Conservation (phyloP, 805 yeast genomes). For the Wickerhamiella nectarea region DNA sequence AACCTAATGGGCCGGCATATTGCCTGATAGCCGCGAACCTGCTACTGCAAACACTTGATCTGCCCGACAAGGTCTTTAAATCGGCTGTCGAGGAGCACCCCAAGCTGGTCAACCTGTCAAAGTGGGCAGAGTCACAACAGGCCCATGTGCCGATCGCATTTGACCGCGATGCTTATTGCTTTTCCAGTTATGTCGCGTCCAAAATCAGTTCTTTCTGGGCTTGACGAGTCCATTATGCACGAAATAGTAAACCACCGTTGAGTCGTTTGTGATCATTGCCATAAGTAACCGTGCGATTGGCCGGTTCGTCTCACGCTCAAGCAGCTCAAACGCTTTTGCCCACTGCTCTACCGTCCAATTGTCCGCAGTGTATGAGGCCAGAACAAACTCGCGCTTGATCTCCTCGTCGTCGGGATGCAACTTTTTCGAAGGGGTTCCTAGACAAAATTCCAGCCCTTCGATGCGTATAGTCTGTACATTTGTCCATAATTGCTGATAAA, state of each 20-base stretch:
- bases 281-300: conserved; percentile 20
- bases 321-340: conserved; percentile 22
- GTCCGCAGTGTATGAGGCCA: conserved; percentile 17
- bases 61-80: conserved; percentile 14
- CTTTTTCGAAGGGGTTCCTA: conserved; percentile 26
- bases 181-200: neutral
- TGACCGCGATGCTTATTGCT: neutral
- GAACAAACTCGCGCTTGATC: conserved; percentile 18
- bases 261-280: conserved; percentile 32
- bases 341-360: conserved; percentile 26
- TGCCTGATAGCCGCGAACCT: conserved; percentile 23
- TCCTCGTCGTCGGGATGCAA: conserved; percentile 25
- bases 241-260: conserved; percentile 32
- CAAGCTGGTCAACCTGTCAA: conserved; percentile 4
- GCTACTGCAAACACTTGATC: conserved; percentile 22
- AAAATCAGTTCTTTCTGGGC: conserved; percentile 27
- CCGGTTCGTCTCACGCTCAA: conserved; percentile 17
- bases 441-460: conserved; percentile 13
- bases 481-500: conserved; percentile 29
- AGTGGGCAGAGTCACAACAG: conserved; percentile 1
- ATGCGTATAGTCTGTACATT: conserved; percentile 16
- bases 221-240: conserved; percentile 28
- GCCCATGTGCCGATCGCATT: neutral
- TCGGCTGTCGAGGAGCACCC: conserved; percentile 5
- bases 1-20: conserved; percentile 2